These are phyloP conservation scores for Blepharisma japonicum DNA, from an alignment of 73 alveolate species.

Conservation along the genomic window DNA sequence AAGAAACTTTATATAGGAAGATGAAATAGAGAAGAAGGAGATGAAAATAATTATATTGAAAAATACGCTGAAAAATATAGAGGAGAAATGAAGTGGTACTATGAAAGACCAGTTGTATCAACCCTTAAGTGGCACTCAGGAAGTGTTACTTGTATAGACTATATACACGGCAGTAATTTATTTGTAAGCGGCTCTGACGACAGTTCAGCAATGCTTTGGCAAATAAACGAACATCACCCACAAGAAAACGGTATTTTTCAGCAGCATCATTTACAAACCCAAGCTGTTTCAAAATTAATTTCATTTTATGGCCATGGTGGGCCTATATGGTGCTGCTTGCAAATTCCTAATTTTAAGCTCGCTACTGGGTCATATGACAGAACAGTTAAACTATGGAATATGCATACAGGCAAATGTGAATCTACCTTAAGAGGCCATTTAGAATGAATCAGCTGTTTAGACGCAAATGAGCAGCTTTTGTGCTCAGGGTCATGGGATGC, in stretches of 20 bases:
- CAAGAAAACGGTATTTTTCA: not conserved
- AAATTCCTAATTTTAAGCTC: not conserved
- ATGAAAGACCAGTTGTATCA: conserved; percentile 24
- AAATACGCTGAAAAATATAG: not conserved
- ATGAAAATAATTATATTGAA: not conserved
- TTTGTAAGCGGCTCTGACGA: conserved; percentile 24
- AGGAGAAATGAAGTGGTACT: conserved; percentile 18
- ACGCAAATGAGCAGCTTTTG: not conserved
- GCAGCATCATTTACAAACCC: conserved; percentile 23
- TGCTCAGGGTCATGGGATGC: conserved; percentile 22
- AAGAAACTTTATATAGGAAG: not conserved
- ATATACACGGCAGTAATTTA: not conserved
- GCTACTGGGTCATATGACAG: conserved; percentile 8
- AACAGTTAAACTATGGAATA: not conserved
- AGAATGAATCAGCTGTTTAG: conserved; percentile 11
- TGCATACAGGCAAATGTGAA: conserved; percentile 10
- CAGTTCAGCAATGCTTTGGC: not conserved
- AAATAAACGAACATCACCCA: not conserved
- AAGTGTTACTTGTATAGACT: conserved; percentile 17
- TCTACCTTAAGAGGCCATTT: conserved; percentile 10
- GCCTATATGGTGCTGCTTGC: conserved; percentile 17
- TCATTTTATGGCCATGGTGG: conserved; percentile 24
- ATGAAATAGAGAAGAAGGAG: not conserved
- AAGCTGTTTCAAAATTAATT: not conserved
- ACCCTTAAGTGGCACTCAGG: conserved; percentile 16